Conservation (phyloP, 352 stramenopile genomes). For the Globisporangium carolinianum region DNA sequence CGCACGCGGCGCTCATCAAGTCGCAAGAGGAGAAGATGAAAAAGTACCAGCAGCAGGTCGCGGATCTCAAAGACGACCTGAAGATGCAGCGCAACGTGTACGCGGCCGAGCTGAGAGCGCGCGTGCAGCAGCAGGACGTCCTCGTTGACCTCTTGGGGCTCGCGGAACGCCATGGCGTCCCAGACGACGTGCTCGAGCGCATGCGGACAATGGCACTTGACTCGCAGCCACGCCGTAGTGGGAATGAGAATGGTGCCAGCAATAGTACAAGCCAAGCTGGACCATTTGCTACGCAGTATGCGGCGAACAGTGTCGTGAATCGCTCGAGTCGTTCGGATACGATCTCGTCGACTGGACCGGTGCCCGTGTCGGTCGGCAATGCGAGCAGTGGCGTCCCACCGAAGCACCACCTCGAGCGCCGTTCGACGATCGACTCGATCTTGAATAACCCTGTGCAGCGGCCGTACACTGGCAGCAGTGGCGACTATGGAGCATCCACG, state of each 20-base stretch:
- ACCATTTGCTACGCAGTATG: not conserved
- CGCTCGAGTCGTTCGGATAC: conserved; percentile 53
- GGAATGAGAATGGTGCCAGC: not conserved
- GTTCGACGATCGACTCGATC: conserved; percentile 38
- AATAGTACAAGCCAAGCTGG: not conserved
- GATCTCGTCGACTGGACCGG: conserved; percentile 42
- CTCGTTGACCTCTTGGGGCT: conserved; percentile 42
- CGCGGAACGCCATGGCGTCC: conserved; percentile 46
- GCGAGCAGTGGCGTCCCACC: conserved; percentile 4
- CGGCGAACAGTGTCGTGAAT: conserved; percentile 12
- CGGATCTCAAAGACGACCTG: conserved; percentile 75
- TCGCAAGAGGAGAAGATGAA: conserved; percentile 89
- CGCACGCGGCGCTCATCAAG: conserved; percentile 78
- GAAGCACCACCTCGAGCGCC: conserved; percentile 18
- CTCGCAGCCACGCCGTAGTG: conserved; percentile 21
- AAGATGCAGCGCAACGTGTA: conserved; percentile 77
- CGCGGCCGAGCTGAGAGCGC: conserved; percentile 65
- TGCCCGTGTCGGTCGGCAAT: conserved; percentile 53
- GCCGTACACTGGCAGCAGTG: conserved; percentile 3
- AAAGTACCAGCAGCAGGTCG: conserved; percentile 83
- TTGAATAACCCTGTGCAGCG: conserved; percentile 35
- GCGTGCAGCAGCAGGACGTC: conserved; percentile 49
- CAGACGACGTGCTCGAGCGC: conserved; percentile 36
- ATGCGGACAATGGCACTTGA: conserved; percentile 48
- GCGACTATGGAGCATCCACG: not conserved